phyloP scores from a whole-genome alignment of 2,329 filamentous ascomycete species.

The Domatiomyces catenatus region DNA sequence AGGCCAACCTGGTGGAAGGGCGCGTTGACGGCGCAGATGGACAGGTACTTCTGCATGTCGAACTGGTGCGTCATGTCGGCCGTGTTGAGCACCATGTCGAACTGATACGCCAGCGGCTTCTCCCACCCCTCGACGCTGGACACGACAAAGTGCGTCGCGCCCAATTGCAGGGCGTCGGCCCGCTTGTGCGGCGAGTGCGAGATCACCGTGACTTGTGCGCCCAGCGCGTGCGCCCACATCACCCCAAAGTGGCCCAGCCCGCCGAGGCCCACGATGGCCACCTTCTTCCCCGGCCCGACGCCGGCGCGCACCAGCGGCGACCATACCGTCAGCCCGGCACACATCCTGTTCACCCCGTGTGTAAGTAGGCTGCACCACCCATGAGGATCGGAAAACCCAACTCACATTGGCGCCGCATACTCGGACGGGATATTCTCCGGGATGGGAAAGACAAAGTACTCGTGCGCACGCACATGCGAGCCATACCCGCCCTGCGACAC shows the following conservation, averaged over 20 bases:
- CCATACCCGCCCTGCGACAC: conserved; percentile 52
- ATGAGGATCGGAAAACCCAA: conserved; percentile 31
- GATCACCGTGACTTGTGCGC: conserved; percentile 47
- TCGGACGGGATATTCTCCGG: conserved; percentile 51
- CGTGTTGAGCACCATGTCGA: conserved; percentile 56
- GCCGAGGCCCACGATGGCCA: conserved; percentile 34
- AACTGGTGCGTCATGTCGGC: conserved; percentile 60
- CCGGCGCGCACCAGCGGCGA: conserved; percentile 63
- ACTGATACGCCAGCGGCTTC: conserved; percentile 37
- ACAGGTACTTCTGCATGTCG: conserved; percentile 38
- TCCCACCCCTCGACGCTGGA: conserved; percentile 45
- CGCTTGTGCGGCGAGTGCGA: conserved; percentile 46
- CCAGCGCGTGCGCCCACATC: conserved; percentile 53
- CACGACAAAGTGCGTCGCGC: conserved; percentile 45
- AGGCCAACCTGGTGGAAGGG: conserved; percentile 45
- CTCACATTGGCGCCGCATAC: conserved; percentile 21
- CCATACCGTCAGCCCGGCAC: conserved; percentile 68
- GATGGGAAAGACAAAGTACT: conserved; percentile 57
- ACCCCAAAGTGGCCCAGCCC: conserved; percentile 58
- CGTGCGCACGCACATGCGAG: conserved; percentile 55
- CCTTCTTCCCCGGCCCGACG: conserved; percentile 47
- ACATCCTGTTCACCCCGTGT: conserved; percentile 33
- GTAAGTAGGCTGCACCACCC: conserved; percentile 45
- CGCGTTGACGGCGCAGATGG: conserved; percentile 37
- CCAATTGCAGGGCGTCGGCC: conserved; percentile 43